Evolutionary conservation across 1,139 yeast genomes (phyloP).

Genomic region (Debaryomycetaceae sp.): DNA sequence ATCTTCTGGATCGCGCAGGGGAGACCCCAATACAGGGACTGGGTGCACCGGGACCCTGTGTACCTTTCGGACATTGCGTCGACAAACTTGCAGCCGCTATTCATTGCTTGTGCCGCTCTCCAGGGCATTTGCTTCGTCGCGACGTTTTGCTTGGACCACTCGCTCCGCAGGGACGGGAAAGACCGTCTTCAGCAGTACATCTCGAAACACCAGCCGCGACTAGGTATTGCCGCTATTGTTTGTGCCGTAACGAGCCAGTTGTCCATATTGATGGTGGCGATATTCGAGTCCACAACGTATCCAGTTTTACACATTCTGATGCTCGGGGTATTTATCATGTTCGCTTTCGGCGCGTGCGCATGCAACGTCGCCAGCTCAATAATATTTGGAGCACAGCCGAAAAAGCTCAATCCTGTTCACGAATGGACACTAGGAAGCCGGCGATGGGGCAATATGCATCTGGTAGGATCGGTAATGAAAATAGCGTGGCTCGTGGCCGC

Average conservation of each 20-base stretch:
- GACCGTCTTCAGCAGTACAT: conserved; percentile 46
- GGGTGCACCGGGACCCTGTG: too few relatives aligned
- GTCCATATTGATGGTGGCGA: conserved; percentile 65
- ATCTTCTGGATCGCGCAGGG: conserved; percentile 70
- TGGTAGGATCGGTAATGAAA: conserved; percentile 45
- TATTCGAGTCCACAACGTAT: conserved; percentile 56
- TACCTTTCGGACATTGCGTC: conserved; percentile 47
- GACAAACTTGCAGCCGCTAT: conserved; percentile 16
- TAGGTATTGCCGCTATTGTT: conserved; percentile 40
- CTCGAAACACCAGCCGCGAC: conserved; percentile 34
- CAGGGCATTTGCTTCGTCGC: conserved; percentile 72
- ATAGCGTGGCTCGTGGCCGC: conserved; percentile 61
- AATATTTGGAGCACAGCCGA: too few relatives aligned
- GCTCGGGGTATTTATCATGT: conserved; percentile 64
- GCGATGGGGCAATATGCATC: conserved; percentile 31
- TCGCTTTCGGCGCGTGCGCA: conserved; percentile 52
- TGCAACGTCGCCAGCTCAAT: conserved; percentile 52
- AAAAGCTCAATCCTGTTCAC: too few relatives aligned
- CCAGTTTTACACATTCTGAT: conserved; percentile 55
- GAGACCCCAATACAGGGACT: conserved; percentile 52
- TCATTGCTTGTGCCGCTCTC: conserved; percentile 17
- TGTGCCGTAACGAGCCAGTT: conserved; percentile 59
- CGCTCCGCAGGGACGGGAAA: conserved; percentile 37
- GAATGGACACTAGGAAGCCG: conserved; percentile 18
- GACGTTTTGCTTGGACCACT: conserved; percentile 49